Percentiles rank a stretch among this genome's conserved stretches.
phyloP scores from a whole-genome alignment of 2,329 filamentous ascomycete genomes.

The Sporothrix euskadiensis region DNA sequence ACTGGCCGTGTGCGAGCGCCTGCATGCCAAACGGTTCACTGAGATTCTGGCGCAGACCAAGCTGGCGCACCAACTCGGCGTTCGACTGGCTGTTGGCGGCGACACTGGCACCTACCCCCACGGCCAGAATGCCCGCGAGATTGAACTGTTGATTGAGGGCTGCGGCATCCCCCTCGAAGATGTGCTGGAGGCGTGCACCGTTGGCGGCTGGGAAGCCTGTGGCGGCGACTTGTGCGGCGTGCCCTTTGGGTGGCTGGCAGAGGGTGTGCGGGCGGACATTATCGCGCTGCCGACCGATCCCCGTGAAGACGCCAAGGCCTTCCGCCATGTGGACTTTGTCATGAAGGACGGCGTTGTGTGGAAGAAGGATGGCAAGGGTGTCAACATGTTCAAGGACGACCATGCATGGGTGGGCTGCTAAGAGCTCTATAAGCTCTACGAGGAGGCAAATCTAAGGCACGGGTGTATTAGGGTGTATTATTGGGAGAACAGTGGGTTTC shows the following conservation, averaged over 20 bases:
- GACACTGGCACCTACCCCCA: constrained; percentile 48
- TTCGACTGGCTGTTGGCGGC: constrained; percentile 54
- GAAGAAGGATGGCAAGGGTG: constrained; percentile 42
- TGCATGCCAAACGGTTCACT: constrained; percentile 36
- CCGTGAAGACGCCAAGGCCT: background rate
- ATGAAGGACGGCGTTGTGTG: constrained; percentile 59
- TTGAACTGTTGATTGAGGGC: constrained; percentile 55
- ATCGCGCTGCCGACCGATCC: constrained; percentile 50
- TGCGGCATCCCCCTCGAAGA: constrained; percentile 52
- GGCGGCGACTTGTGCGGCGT: constrained; percentile 53
- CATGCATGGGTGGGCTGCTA: constrained; percentile 23
- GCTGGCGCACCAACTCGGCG: constrained; percentile 48
- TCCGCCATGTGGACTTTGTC: constrained; percentile 51
- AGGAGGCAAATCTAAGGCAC: too few species aligned
- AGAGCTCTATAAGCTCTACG: background rate
- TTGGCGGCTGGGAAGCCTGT: constrained; percentile 58
- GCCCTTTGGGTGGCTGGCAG: constrained; percentile 54
- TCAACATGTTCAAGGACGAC: constrained; percentile 4
- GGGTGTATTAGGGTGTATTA: too few species aligned
- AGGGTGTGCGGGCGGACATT: constrained; percentile 52
- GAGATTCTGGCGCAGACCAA: constrained; percentile 45
- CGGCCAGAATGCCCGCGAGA: constrained; percentile 50
- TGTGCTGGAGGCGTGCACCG: constrained; percentile 51
- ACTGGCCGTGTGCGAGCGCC: constrained; percentile 47
- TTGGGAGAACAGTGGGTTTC: too few species aligned